A percentile compares a stretch with the other conserved stretches of the same genome.
Conservation (phyloP, 371 early-diverging fungal species). For the Rhizopus microsporus region DNA sequence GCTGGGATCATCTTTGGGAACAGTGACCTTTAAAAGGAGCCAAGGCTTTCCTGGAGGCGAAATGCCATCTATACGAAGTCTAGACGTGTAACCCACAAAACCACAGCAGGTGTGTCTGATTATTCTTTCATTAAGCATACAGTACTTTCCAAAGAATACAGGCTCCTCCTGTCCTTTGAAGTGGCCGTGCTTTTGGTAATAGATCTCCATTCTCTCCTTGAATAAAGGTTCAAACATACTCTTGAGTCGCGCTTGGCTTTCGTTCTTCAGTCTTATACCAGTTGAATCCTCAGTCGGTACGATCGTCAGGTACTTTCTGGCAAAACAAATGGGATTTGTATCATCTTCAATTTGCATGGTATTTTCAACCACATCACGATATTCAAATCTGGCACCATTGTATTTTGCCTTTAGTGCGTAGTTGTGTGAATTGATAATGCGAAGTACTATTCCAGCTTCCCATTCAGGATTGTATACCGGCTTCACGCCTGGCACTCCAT, state of each 20-base stretch:
- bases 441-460: conserved; percentile 45
- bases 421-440: conserved; percentile 50
- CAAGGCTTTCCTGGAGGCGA: no score
- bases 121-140: no score
- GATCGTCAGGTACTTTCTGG: conserved; percentile 6
- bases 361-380: background rate
- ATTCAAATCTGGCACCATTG: conserved; percentile 7
- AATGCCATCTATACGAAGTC: no score
- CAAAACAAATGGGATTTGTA: background rate
- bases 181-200: conserved; percentile 1
- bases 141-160: conserved; percentile 24
- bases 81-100: conserved; percentile 2
- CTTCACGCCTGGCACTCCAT: conserved; percentile 42
- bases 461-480: conserved; percentile 49
- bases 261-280: conserved; percentile 12
- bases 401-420: conserved; percentile 22
- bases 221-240: conserved; percentile 12
- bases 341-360: background rate
- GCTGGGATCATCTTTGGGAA: no score
- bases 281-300: conserved; percentile 12
- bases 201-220: background rate
- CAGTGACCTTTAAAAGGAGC: no score
- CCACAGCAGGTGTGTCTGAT: conserved; percentile 1
- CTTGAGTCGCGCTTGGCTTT: conserved; percentile 6
- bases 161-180: conserved; percentile 24